These are phyloP conservation scores for Fagopyrum tataricum DNA, from an alignment of 148 eudicot genomes.

Conservation along the genomic window DNA sequence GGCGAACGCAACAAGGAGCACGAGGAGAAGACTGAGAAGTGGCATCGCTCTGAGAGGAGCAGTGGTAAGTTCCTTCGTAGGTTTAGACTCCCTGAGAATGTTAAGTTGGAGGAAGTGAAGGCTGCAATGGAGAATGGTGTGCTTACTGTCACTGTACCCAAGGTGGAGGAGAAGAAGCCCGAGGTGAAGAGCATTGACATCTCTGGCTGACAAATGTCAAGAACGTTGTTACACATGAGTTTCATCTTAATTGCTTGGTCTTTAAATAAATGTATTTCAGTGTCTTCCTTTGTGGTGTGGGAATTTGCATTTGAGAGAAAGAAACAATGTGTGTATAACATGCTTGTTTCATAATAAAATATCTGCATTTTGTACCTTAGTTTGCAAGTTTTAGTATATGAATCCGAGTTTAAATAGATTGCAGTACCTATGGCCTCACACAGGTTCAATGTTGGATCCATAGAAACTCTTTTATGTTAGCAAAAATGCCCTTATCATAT, in stretches of 20 bases:
- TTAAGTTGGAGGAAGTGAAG: conserved; percentile 39
- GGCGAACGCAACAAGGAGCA: conserved; percentile 6
- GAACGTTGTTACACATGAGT: neutral
- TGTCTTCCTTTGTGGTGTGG: neutral
- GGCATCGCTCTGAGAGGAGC: conserved; percentile 30
- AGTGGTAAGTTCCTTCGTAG: conserved; percentile 38
- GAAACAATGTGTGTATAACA: neutral
- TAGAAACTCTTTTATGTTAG: conserved; percentile 46
- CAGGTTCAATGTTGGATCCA: conserved; percentile 15
- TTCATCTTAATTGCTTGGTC: neutral
- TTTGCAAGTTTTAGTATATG: too few species aligned
- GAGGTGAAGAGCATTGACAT: conserved; percentile 34
- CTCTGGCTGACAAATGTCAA: conserved; percentile 12
- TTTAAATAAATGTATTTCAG: neutral
- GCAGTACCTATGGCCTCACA: neutral
- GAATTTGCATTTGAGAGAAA: neutral
- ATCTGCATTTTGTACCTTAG: neutral
- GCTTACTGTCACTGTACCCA: conserved; percentile 47
- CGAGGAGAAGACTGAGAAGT: conserved; percentile 18
- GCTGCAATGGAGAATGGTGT: conserved; percentile 48
- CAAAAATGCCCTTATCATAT: conserved; percentile 40
- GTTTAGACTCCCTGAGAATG: conserved; percentile 38
- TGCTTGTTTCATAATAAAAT: neutral
- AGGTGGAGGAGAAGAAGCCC: conserved; percentile 42
- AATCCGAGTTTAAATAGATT: neutral